phyloP scores from a whole-genome alignment of 768 basidiomycete species.

The Xerocomus spinulosus region DNA sequence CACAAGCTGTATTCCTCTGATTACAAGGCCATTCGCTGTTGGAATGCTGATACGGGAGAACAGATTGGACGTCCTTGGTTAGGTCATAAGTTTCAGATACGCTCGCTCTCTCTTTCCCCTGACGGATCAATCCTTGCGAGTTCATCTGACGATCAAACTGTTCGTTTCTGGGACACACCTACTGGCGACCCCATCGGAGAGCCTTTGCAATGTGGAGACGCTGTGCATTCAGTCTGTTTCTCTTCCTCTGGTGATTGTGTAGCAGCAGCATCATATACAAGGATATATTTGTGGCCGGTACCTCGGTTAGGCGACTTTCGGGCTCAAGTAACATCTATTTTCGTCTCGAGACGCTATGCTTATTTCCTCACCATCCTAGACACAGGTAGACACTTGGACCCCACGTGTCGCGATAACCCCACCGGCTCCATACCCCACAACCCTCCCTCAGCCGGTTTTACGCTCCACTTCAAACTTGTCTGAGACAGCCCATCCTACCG shows the following conservation, averaged over 20 bases:
- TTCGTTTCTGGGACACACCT: slow-evolving; percentile 9
- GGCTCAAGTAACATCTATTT: neutral
- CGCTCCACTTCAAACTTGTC: no score
- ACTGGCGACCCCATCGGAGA: neutral
- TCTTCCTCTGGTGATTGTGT: slow-evolving; percentile 2
- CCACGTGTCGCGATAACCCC: no score
- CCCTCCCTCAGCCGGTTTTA: no score
- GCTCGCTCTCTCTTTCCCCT: neutral
- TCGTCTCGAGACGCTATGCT: neutral
- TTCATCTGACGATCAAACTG: neutral
- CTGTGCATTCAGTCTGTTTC: neutral
- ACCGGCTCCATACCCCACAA: no score
- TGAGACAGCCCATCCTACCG: no score
- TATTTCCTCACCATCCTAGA: no score
- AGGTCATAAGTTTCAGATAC: neutral
- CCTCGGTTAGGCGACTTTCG: neutral
- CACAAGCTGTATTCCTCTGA: neutral
- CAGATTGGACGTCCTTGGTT: no score
- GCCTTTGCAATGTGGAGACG: neutral
- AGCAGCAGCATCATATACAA: neutral
- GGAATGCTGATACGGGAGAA: slow-evolving; percentile 1
- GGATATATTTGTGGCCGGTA: slow-evolving; percentile 1
- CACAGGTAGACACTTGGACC: no score
- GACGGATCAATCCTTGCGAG: slow-evolving; percentile 9
- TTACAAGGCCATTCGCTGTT: slow-evolving; percentile 7